Conservation (phyloP, 257 asterid genomes). For the Echium plantagineum region DNA sequence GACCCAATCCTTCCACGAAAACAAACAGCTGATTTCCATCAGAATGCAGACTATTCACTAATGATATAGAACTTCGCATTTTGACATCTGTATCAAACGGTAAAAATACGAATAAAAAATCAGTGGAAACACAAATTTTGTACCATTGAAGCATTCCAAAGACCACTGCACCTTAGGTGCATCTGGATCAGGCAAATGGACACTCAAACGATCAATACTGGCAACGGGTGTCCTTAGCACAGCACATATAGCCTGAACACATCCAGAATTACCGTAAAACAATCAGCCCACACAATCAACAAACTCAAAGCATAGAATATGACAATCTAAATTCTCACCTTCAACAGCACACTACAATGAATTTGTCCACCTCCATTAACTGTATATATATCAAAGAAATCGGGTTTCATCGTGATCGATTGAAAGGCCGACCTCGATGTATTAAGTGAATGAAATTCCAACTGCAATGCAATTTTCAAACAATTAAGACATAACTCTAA, state of each 20-base stretch:
- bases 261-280: constrained; percentile 7
- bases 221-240: constrained; percentile 83
- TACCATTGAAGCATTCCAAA: constrained; percentile 71
- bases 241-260: constrained; percentile 65
- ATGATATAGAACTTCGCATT: background rate
- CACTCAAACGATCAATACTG: constrained; percentile 54
- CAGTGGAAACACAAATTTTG: constrained; percentile 5
- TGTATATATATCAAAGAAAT: constrained; percentile 61
- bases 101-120: background rate
- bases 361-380: constrained; percentile 37
- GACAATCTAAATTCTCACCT: constrained; percentile 27
- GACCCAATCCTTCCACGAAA: background rate
- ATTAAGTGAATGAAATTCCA: constrained; percentile 62
- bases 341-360: constrained; percentile 74
- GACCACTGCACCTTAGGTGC: constrained; percentile 91
- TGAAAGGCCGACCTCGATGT: constrained; percentile 88
- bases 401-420: constrained; percentile 64
- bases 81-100: background rate
- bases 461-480: constrained; percentile 33
- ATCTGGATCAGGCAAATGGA: constrained; percentile 53
- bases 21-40: background rate
- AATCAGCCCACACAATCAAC: background rate
- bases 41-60: background rate
- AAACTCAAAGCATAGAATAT: constrained; percentile 2
- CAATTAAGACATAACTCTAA: background rate